A percentile compares a stretch with the other conserved stretches of the same genome.
These are phyloP conservation scores for Brassica balearica DNA, from an alignment of 441 rosid genomes.

Conservation along the genomic window DNA sequence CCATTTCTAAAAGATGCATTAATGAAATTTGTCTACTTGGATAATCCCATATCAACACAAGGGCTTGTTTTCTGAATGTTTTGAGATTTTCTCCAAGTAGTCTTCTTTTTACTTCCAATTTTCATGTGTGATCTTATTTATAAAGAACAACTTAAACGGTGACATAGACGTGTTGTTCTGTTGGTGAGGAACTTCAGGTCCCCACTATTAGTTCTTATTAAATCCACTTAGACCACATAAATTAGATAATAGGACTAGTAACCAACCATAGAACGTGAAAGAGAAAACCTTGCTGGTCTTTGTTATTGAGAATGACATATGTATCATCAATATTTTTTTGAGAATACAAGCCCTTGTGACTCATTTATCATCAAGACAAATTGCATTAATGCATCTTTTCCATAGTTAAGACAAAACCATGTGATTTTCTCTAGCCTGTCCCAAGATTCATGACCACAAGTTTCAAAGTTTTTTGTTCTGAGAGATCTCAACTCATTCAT, in stretches of 20 bases:
- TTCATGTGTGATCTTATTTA: neutral
- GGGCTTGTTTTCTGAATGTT: too few species aligned
- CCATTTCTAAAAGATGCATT: neutral
- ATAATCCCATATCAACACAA: too few species aligned
- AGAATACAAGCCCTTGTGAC: neutral
- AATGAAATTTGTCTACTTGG: neutral
- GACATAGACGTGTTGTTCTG: constrained; percentile 27
- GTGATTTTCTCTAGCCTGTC: constrained; percentile 2
- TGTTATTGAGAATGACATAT: too few species aligned
- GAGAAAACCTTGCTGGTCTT: too few species aligned
- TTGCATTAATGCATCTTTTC: neutral
- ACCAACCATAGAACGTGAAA: too few species aligned
- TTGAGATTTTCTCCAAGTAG: too few species aligned
- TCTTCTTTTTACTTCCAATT: too few species aligned
- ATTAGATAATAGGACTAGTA: neutral
- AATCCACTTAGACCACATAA: neutral
- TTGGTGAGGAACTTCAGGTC: constrained; percentile 29
- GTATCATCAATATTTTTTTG: too few species aligned
- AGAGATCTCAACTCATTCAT: too few species aligned
- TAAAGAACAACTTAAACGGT: neutral
- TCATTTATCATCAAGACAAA: neutral
- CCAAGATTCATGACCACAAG: neutral
- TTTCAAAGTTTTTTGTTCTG: too few species aligned
- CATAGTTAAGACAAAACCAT: constrained; percentile 1
- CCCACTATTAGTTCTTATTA: constrained; percentile 14